Base-by-base conservation (phyloP, 805 yeast species). In the Zygosaccharomyces rouxii region DNA sequence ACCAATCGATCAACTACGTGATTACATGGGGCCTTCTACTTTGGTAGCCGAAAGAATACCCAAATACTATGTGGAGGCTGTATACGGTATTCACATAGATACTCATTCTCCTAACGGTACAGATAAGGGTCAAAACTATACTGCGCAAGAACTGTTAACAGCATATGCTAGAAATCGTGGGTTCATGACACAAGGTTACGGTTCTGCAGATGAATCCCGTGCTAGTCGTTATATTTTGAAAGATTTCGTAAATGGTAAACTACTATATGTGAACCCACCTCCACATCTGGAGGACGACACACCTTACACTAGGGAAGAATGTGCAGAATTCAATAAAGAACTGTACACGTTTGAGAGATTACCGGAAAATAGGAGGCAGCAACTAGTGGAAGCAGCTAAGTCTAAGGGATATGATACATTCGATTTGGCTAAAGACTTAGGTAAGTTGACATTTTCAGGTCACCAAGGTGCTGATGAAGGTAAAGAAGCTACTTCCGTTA, bases 111-210 rank as follows among this genome's bases (percentile, higher is more conserved):
- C 71, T 2, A 89, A 83, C 49, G 97, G 90, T 66, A 97, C 97
- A 55, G 97, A 97, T 50, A 75, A 80, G 35, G 96, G 97, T 19
- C 53, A 55, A 13, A 18, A 35, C 23, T 96, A 97, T 29, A 87
- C 96, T 3, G 86, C 97, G 0, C 83, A 86, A 63, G 98, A 94
- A 67, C 68, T 94, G 35, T 75, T 94, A 50, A 86, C 81, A 42
- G 95, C 98, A 0, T 94, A 94, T 64, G 98, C 97, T 5, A 79
- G 95, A 71, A 94, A 97, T 3, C 81, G 99, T 70, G 99, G 99
- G 59, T 94, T 81, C 66, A 90, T 89, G 95, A 86, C 97, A 0
- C 97, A 95, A 67, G 95, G 95, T 63, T 90, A 87, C 63, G 98
- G 98, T 63, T 81, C 89, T 57, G 98, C 99, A 2, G 99, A 94